Percentiles rank a stretch among this genome's conserved stretches.
These are phyloP conservation scores for Aschersonia sp. DNA, from an alignment of 2,329 filamentous ascomycete species.

Conservation along the genomic window DNA sequence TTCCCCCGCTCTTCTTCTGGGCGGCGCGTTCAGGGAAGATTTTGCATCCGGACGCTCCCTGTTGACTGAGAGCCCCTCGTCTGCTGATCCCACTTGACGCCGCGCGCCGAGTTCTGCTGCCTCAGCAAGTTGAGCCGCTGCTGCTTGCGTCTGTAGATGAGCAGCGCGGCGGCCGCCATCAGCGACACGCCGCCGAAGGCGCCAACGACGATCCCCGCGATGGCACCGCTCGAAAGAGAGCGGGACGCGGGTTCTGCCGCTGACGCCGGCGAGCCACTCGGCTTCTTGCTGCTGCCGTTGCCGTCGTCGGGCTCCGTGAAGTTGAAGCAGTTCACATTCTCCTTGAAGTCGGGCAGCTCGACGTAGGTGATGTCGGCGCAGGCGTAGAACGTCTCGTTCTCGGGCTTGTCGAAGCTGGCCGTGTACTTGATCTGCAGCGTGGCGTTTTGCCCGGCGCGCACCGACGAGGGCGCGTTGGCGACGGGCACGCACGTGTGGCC, in stretches of 20 bases:
- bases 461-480: constrained; percentile 16
- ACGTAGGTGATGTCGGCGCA: constrained; percentile 33
- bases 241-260: neutral
- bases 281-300: neutral
- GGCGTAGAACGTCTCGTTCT: constrained; percentile 31
- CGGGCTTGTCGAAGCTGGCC: constrained; percentile 25
- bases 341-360: constrained; percentile 16
- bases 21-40: constrained; percentile 1
- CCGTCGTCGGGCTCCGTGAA: constrained; percentile 16
- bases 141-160: constrained; percentile 29
- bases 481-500: constrained; percentile 31
- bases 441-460: constrained; percentile 26
- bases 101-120: constrained; percentile 11
- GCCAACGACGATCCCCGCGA: constrained; percentile 63
- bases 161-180: constrained; percentile 42
- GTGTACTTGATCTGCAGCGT: constrained; percentile 34
- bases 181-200: constrained; percentile 47
- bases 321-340: constrained; percentile 27
- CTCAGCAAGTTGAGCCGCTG: constrained; percentile 9
- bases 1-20: neutral
- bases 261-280: neutral
- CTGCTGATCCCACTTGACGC: constrained; percentile 10
- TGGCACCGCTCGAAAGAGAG: constrained; percentile 48
- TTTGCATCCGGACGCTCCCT: constrained; percentile 8
- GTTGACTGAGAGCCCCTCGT: constrained; percentile 8